phyloP scores from a whole-genome alignment of 805 yeast genomes.

The Candida chauliodis region DNA sequence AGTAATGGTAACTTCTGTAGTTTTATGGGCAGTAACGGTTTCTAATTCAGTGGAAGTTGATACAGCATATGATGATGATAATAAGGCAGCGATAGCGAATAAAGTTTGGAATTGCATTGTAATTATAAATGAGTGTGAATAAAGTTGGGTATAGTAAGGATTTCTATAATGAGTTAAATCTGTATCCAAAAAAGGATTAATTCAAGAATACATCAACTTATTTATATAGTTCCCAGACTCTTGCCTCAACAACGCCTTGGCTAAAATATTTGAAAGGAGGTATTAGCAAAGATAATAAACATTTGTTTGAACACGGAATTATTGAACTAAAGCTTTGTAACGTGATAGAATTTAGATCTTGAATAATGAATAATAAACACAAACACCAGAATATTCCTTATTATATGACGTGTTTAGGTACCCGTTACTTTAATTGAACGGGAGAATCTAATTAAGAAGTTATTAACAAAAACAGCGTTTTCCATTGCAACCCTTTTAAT shows the following conservation, averaged over 20 bases:
- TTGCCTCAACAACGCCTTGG: background rate
- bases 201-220: no score
- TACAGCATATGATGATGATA: slow-evolving; percentile 21
- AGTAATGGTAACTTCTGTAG: slow-evolving; percentile 36
- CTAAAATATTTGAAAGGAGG: background rate
- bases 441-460: no score
- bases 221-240: background rate
- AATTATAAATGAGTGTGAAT: slow-evolving; percentile 11
- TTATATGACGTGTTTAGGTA: slow-evolving; percentile 4
- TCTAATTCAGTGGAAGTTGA: slow-evolving; percentile 16
- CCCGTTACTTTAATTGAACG: no score
- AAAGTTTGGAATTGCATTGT: slow-evolving; percentile 21
- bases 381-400: slow-evolving; percentile 2
- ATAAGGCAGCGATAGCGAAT: slow-evolving; percentile 20
- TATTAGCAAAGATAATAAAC: no score
- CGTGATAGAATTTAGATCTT: background rate
- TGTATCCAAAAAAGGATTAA: no score
- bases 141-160: slow-evolving; percentile 6
- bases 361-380: background rate
- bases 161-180: background rate
- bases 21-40: slow-evolving; percentile 23
- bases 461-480: no score
- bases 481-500: slow-evolving; percentile 54
- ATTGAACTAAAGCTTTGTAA: background rate
- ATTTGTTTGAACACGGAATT: background rate